phyloP scores from a whole-genome alignment of 108 stramenopile species.

The Fistulifera pelliculosa region DNA sequence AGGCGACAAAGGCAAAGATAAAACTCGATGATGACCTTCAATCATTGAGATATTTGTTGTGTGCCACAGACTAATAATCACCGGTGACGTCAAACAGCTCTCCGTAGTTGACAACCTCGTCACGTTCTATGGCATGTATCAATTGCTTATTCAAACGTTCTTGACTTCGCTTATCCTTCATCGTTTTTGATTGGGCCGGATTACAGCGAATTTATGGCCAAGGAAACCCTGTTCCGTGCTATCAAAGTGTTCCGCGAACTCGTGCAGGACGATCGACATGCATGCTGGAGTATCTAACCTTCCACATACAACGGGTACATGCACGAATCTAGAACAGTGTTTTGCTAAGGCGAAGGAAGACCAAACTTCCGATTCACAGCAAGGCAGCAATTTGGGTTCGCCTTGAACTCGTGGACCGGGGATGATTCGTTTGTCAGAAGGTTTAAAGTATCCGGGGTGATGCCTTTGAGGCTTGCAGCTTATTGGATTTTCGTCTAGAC shows the following conservation, averaged over 20 bases:
- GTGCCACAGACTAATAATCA: too few relatives aligned
- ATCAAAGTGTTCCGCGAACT: slow-evolving; percentile 48
- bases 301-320: slow-evolving; percentile 48
- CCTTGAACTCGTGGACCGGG: slow-evolving; percentile 19
- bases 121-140: too few relatives aligned
- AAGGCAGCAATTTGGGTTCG: slow-evolving; percentile 7
- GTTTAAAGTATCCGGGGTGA: background rate
- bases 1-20: too few relatives aligned
- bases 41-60: too few relatives aligned
- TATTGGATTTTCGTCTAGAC: background rate
- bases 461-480: background rate
- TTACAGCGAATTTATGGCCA: slow-evolving; percentile 47
- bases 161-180: too few relatives aligned
- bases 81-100: too few relatives aligned
- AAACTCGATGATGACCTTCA: too few relatives aligned
- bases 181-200: background rate
- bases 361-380: slow-evolving; percentile 16
- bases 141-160: too few relatives aligned
- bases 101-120: too few relatives aligned
- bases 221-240: slow-evolving; percentile 30
- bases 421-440: slow-evolving; percentile 3
- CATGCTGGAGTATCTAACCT: slow-evolving; percentile 52
- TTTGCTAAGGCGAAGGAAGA: slow-evolving; percentile 41
- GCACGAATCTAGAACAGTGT: slow-evolving; percentile 56
- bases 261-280: slow-evolving; percentile 66